A percentile compares a stretch with the other conserved stretches of the same genome.
These are phyloP conservation scores for Nannizziopsis barbatae DNA, from an alignment of 2,329 filamentous ascomycete species.

Conservation along the genomic window DNA sequence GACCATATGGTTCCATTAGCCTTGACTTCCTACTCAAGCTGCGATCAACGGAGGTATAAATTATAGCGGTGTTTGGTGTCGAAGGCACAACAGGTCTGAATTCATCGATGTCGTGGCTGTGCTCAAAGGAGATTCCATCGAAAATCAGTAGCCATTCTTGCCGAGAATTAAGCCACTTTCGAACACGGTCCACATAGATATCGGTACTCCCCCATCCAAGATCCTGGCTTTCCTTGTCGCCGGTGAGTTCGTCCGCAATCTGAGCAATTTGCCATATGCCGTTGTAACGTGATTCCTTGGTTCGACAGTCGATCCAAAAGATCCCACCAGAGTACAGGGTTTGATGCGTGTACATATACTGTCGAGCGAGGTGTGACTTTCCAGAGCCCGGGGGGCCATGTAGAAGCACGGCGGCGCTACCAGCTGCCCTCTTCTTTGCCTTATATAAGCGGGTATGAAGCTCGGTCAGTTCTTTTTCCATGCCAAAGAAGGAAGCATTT, in stretches of 20 bases:
- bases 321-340: slow-evolving; percentile 53
- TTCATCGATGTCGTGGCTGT: slow-evolving; percentile 40
- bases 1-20: slow-evolving; percentile 49
- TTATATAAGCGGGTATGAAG: slow-evolving; percentile 52
- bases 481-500: slow-evolving; percentile 53
- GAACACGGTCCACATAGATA: slow-evolving; percentile 47
- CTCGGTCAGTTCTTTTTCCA: slow-evolving; percentile 46
- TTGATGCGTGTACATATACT: slow-evolving; percentile 54
- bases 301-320: slow-evolving; percentile 59
- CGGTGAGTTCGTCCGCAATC: slow-evolving; percentile 40
- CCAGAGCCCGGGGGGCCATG: slow-evolving; percentile 55
- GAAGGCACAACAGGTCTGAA: slow-evolving; percentile 55
- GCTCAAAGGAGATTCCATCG: slow-evolving; percentile 54
- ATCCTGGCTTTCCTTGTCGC: slow-evolving; percentile 32
- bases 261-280: slow-evolving; percentile 57
- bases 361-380: slow-evolving; percentile 56
- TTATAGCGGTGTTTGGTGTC: slow-evolving; percentile 50
- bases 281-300: slow-evolving; percentile 46
- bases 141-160: slow-evolving; percentile 58
- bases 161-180: slow-evolving; percentile 50
- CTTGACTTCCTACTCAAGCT: slow-evolving; percentile 46
- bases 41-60: slow-evolving; percentile 56
- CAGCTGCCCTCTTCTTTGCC: slow-evolving; percentile 44
- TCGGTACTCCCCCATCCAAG: slow-evolving; percentile 31
- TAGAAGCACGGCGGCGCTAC: slow-evolving; percentile 53